phyloP scores from a whole-genome alignment of 306 rosid species.

The Trifolium pratense region DNA sequence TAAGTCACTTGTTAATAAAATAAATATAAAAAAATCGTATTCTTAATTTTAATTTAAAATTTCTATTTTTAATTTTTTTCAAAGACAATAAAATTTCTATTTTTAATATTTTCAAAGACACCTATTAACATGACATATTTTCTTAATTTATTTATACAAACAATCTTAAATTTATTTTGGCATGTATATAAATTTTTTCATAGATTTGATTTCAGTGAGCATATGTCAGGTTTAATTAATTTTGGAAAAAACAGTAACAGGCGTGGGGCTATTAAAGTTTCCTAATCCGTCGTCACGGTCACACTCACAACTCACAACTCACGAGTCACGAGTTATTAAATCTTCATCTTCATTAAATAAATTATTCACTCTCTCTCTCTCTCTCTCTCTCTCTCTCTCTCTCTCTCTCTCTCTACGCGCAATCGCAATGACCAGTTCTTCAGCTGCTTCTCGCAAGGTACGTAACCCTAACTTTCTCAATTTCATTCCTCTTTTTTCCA shows the following conservation, averaged over 20 bases:
- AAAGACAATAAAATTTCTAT: no score
- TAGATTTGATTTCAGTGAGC: no score
- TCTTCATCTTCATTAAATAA: constrained; percentile 38
- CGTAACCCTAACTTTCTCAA: constrained; percentile 52
- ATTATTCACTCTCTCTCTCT: constrained; percentile 1
- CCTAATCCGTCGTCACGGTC: constrained; percentile 45
- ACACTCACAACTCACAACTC: not conserved
- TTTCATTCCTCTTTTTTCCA: not conserved
- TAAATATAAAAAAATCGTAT: no score
- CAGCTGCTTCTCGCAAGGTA: constrained; percentile 93
- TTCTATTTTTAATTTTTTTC: no score
- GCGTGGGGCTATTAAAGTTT: not conserved
- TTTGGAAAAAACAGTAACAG: not conserved
- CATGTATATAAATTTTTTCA: no score
- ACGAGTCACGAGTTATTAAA: constrained; percentile 44
- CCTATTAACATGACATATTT: no score
- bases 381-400: constrained; percentile 14
- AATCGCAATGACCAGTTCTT: constrained; percentile 78
- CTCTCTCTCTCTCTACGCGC: constrained; percentile 46
- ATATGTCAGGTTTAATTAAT: no score
- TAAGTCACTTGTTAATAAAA: no score
- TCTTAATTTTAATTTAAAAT: no score
- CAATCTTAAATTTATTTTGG: no score
- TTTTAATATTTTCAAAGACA: no score
- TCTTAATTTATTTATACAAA: no score